Base-by-base conservation (phyloP, 192 early-diverging fungal species). In the Umbelopsis isabellina region DNA sequence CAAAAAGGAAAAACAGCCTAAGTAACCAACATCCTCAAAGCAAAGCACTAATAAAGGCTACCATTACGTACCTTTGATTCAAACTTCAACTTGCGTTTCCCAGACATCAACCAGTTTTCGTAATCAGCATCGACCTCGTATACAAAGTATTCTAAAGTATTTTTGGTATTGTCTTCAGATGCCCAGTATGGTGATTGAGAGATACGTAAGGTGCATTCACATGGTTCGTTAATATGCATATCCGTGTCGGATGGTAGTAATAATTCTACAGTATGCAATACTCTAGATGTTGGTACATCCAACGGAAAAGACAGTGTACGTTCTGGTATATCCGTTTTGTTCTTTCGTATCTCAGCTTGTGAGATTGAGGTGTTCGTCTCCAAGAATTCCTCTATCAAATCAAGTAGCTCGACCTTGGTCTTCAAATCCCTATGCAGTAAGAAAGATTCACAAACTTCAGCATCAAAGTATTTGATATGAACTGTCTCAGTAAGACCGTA, bases 81-180 rank as follows among this genome's bases (percentile, higher is more conserved):
- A 67, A 91, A 87, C 22, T 79, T 68, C 46, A 85, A 61, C 74
- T 88, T 87, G 61, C 80, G 84, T 64, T 87, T 85, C 5, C 90
- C 90, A 23, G 88, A 82, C 22, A 91, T 67, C 3, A 91, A 49
- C 90, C 90, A 91, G 70, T 88, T 87, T 35, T 88, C 83, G 65
- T 89, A 84, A 67, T 91, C 89, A 1, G 85, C 83, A 44, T 83
- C 55, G 70, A 91, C 84, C 20, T 91, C 88, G 67, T 88, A 91
- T 61, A 68, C 80, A 48, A 85, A 84, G 37, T 86, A 85, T 20
- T 70, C 48, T 45, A 66, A 67, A 25, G 2, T 25, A 47, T 65
- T 25, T 13, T 75, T n/a, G 30, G 41, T 23, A 35, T 10, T 52
- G n/a, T 69, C 33, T 13, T 75, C 70, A 48, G 55, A 49, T 21